Base-by-base conservation (phyloP, 23 red algal genomes). In the Gracilaria caudata region DNA sequence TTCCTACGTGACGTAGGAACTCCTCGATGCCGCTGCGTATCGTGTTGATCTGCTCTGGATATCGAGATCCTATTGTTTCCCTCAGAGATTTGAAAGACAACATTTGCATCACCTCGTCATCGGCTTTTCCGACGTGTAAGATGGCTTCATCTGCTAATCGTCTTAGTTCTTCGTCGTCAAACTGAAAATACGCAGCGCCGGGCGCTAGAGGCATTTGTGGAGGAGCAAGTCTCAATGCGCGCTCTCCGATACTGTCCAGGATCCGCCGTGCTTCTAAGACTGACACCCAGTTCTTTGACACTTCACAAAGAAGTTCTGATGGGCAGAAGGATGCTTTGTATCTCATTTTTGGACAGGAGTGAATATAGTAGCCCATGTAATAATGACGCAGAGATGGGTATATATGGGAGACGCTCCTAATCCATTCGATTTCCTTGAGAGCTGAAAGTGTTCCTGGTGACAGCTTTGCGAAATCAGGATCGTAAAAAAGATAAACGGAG, bases 331-430 rank as follows among this genome's bases (percentile, higher is more conserved):
- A 36, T 20, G 73, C 84, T 57, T 98, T 98, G 64, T 98, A 98
- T 19, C 51, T 58, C 96, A 98, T 98, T 76, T 98, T 98, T 19
- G 73, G 47, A 81, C 92, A 94, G 0, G 78, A 81, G 44, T 98
- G 92, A 76, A 98, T 98, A 76, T 98, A 98, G 64, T 86, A 98
- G 28, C 96, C 96, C 88, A 98, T 94, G 74, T 93, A 94, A 68
- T 98, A 98, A 77, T 88, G 93, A 16, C 63, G 86, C 46, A 92
- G 23, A 59, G 37, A 24, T 20, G 90, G 75, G 37, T 66, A 83
- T 49, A 59, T 54, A 21, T 44, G 57, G 44, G 75, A 53, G 1
- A 77, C 20, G 7, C 44, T 64, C 65, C 37, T 60, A 68, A 90
- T 81, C 84, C 86, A 89, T 9, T 91, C 86, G 35, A 94, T 92